Evolutionary conservation across 2,329 filamentous ascomycete genomes (phyloP).

Genomic region (Pestalotiopsis sp.): DNA sequence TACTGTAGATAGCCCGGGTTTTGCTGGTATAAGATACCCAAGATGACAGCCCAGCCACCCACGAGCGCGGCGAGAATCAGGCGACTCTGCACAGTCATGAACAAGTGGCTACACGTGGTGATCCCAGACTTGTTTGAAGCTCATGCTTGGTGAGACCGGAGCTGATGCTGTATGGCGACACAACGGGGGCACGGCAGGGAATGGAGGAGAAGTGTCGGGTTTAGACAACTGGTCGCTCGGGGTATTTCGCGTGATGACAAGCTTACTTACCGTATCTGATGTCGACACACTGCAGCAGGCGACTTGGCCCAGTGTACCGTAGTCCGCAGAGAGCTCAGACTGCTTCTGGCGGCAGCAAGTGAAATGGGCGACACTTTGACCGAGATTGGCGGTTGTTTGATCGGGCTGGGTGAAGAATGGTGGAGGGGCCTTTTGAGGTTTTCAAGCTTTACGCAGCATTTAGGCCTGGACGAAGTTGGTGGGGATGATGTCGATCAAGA

Average conservation of each 20-base stretch:
- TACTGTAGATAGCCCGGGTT: slow-evolving; percentile 4
- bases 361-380: slow-evolving; percentile 5
- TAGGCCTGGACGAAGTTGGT: background rate
- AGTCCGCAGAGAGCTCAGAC: background rate
- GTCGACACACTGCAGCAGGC: slow-evolving; percentile 11
- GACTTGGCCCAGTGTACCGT: background rate
- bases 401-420: background rate
- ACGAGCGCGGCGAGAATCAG: slow-evolving; percentile 8
- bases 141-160: background rate
- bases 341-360: background rate
- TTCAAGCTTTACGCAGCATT: background rate
- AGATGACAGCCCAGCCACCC: background rate
- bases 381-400: background rate
- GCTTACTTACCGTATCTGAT: slow-evolving; percentile 12
- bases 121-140: background rate
- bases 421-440: background rate
- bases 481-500: background rate
- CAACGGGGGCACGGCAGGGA: background rate
- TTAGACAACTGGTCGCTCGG: background rate
- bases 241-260: background rate
- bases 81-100: background rate
- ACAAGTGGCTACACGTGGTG: background rate
- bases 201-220: background rate
- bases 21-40: slow-evolving; percentile 10
- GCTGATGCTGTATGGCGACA: background rate